Base-by-base conservation (phyloP, 805 yeast genomes). In the Candida silvicultrix region DNA sequence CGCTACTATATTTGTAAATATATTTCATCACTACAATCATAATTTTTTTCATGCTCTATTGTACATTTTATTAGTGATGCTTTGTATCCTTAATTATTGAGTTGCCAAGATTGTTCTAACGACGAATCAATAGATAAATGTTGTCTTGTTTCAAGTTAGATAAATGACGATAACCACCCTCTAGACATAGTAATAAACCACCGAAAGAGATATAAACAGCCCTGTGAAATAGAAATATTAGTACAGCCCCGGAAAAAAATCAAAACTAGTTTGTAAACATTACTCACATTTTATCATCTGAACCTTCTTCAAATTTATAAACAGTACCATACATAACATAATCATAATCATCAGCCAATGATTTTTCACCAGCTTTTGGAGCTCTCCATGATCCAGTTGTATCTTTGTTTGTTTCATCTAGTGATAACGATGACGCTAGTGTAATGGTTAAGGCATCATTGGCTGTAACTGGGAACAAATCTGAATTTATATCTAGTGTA, bases 301-400 rank as follows among this genome's bases (percentile, higher is more conserved):
- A 72, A 51, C 83, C 79, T 69, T 94, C 99, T 65, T 92, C 97
- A 62, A 94, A 94, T 66, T 92, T 90, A 74, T 94, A 94, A 40
- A 94, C 95, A 7, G 96, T 89, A 45, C 99, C 99, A 64, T 90
- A 82, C 98, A 94, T 92, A 54, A 94, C 98, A 59, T 94, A 94
- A 66, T 92, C 98, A 70, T 89, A 92, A 62, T 94, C 98, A 64
- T 92, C 97, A 54, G 97, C 96, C 58, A 92, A 74, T 6, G 95
- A 78, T 60, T 84, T 78, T 55, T 89, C 96, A 48, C 83, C 86
- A 12, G 85, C 77, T 66, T 78, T 85, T 40, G 96, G 95, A 18
- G 74, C 72, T 60, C 73, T 70, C 74, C 74, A 70, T 20, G 71
- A 67, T 49, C 70, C 51, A 62, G 64, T 56, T 34, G 77, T 77